Percentiles rank a stretch among this genome's conserved stretches.
Conservation (phyloP, 139 green algal genomes). For the Micromonas pusilla region DNA sequence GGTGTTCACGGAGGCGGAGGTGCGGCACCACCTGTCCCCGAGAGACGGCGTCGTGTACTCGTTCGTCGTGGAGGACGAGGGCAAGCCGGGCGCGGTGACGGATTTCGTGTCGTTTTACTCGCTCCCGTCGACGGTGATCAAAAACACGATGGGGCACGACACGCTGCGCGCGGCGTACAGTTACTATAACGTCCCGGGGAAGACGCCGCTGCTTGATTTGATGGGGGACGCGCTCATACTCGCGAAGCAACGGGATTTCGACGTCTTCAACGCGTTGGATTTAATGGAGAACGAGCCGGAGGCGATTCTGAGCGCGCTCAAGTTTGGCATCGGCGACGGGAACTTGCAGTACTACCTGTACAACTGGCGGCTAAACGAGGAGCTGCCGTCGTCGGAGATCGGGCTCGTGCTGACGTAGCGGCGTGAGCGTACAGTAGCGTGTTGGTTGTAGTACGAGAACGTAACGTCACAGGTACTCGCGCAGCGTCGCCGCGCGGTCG, state of each 20-base stretch:
- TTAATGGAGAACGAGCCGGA: constrained; percentile 64
- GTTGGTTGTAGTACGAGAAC: too few species aligned
- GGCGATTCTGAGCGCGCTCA: constrained; percentile 76
- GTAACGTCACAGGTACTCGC: too few species aligned
- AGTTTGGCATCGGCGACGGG: constrained; percentile 97
- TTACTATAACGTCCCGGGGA: constrained; percentile 81
- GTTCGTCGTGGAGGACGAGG: constrained; percentile 75
- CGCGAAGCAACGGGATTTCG: constrained; percentile 61
- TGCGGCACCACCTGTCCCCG: constrained; percentile 76
- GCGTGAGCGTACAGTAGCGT: too few species aligned
- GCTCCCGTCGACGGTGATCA: constrained; percentile 65
- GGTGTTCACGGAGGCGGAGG: constrained; percentile 69
- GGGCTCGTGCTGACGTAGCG: constrained; percentile 85
- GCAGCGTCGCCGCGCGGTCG: background rate
- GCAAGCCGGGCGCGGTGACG: constrained; percentile 53
- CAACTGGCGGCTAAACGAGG: constrained; percentile 75
- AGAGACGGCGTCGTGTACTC: constrained; percentile 69
- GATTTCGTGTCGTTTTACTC: constrained; percentile 94
- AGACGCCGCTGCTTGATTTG: constrained; percentile 31
- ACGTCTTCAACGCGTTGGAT: constrained; percentile 98
- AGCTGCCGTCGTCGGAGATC: constrained; percentile 61
- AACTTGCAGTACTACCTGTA: constrained; percentile 96
- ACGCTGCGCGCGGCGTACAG: constrained; percentile 86
- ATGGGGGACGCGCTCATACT: constrained; percentile 83
- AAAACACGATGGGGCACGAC: constrained; percentile 45